phyloP scores from a whole-genome alignment of 768 basidiomycete species.

The Tubosaeta sp. region DNA sequence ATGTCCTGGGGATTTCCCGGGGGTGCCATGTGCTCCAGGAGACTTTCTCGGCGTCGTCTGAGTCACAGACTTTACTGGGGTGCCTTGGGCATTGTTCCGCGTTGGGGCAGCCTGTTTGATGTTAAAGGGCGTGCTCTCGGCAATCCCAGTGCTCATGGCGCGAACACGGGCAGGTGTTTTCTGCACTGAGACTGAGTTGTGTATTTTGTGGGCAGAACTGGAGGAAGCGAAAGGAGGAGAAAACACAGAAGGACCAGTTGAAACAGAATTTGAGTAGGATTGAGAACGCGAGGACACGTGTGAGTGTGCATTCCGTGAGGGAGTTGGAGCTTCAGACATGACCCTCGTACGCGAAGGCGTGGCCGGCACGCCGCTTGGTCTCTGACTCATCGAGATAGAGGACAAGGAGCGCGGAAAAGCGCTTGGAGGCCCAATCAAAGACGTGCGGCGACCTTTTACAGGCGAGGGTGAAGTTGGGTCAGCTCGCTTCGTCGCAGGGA shows the following conservation, averaged over 20 bases:
- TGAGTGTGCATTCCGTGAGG: conserved; percentile 21
- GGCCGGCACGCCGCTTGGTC: conserved; percentile 24
- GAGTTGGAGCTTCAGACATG: conserved; percentile 38
- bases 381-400: conserved; percentile 15
- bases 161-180: conserved; percentile 12
- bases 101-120: conserved; percentile 13
- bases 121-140: conserved; percentile 1
- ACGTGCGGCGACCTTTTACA: conserved; percentile 24
- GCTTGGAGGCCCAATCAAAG: conserved; percentile 28
- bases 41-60: conserved; percentile 21
- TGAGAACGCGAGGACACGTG: conserved; percentile 21
- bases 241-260: conserved; percentile 15
- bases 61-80: conserved; percentile 9
- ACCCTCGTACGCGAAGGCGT: conserved; percentile 41
- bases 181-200: conserved; percentile 25
- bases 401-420: conserved; percentile 20
- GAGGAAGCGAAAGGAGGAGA: conserved; percentile 40
- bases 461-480: conserved; percentile 27
- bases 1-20: conserved; percentile 20
- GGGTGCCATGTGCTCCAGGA: conserved; percentile 8
- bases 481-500: conserved; percentile 30
- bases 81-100: conserved; percentile 14
- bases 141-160: conserved; percentile 16
- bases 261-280: conserved; percentile 24
- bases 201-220: conserved; percentile 32